Evolutionary conservation across 495 filamentous ascomycete species (phyloP), one percentile per base, ranked within the genome.

Genomic region (Glarea lozoyensis): DNA sequence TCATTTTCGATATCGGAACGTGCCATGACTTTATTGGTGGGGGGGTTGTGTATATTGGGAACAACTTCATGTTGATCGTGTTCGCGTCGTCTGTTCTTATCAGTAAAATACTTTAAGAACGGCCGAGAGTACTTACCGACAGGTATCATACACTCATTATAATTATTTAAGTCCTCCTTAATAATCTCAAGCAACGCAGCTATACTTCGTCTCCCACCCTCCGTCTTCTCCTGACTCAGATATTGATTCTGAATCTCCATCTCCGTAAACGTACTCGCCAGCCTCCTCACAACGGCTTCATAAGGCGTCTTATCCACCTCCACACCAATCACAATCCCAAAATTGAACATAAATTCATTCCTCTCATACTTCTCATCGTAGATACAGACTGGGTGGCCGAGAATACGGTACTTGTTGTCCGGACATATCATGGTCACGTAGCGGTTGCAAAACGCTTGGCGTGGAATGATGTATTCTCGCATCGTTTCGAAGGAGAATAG

Each of bases 321-420:
- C 13, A 41, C 29, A 35, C 79, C 75, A 30, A 98, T 67, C 12
- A 98, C 86, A 16, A 97, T 59, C 37, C 85, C 85, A 52, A 97
- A 94, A 59, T 96, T 97, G 76, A 97, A 98, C 57, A 94, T 93
- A 65, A 93, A 96, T 58, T 94, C 84, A 63, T 97, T 98, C 40
- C 92, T 83, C 42, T 82, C 73, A 59, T 98, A 90, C 33, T 72
- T 72, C 19, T 70, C 66, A 33, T 82, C 76, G 6, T 74, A 76
- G 61, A 96, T 86, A 60, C 85, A 88, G 25, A 97, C 82, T 1
- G 92, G 92, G 54, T 88, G 87, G 9, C 87, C 85, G 17, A 97
- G 75, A 41, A 97, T 79, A 38, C 83, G 82, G 60, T 86, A 83
- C 36, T 81, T 79, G 60, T 78, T 76, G 13, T 79, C 79, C 2